Evolutionary conservation across 2,329 filamentous ascomycete species (phyloP).

Genomic region (Delphinella strobiligena): DNA sequence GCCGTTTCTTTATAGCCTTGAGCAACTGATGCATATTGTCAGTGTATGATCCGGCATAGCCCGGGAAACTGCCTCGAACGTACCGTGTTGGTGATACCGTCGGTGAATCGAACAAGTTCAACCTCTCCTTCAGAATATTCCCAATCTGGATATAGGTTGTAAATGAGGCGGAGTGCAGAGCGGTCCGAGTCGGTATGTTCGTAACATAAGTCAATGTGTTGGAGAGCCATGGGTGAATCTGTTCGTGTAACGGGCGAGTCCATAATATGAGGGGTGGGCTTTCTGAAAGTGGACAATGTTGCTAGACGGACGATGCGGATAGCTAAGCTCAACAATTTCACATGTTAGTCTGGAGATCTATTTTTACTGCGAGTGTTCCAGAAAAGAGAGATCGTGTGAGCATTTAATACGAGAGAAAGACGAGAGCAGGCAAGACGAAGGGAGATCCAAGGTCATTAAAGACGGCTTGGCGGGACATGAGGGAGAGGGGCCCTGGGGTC

Average conservation of each 20-base stretch:
- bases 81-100: slow-evolving; percentile 94
- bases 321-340: too few species aligned
- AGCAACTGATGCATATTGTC: slow-evolving; percentile 39
- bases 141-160: slow-evolving; percentile 77
- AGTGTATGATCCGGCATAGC: slow-evolving; percentile 1
- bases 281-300: too few species aligned
- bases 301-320: too few species aligned
- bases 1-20: slow-evolving; percentile 59
- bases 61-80: slow-evolving; percentile 18
- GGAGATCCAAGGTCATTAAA: neutral
- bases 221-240: slow-evolving; percentile 22
- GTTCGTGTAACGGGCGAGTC: slow-evolving; percentile 11
- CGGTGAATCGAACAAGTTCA: slow-evolving; percentile 83
- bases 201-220: slow-evolving; percentile 64
- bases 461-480: too few species aligned
- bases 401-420: neutral
- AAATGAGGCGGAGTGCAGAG: slow-evolving; percentile 68
- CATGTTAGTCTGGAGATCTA: neutral
- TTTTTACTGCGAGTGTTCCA: too few species aligned
- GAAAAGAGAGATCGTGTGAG: too few species aligned
- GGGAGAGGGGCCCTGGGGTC: too few species aligned
- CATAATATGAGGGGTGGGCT: too few species aligned
- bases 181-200: slow-evolving; percentile 62
- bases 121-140: slow-evolving; percentile 56
- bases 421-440: neutral